A percentile compares a stretch with the other conserved stretches of the same genome.
Conservation (phyloP, 495 filamentous ascomycete species). For the Neurospora sp. region DNA sequence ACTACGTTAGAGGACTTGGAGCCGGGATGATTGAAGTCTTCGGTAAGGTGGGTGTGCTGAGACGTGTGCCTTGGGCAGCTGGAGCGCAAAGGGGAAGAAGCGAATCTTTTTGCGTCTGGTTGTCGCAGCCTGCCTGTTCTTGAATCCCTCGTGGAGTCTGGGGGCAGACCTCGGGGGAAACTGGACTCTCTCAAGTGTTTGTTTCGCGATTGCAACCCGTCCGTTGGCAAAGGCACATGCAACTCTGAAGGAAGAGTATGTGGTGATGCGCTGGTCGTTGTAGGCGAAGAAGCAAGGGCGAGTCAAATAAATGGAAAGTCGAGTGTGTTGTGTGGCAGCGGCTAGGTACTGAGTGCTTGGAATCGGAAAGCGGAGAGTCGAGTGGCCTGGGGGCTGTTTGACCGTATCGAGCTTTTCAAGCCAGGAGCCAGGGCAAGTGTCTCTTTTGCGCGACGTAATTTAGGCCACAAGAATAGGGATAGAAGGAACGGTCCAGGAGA, state of each 20-base stretch:
- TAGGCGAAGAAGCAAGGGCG: slow-evolving; percentile 1
- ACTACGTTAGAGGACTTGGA: too few relatives aligned
- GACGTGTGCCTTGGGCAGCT: not conserved
- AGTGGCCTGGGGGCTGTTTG: not conserved
- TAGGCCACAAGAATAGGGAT: not conserved
- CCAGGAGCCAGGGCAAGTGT: not conserved
- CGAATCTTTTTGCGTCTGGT: not conserved
- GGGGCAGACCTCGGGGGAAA: not conserved
- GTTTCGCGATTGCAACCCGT: not conserved
- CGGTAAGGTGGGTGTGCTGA: not conserved
- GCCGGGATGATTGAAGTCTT: not conserved
- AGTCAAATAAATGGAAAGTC: not conserved
- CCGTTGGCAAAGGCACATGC: not conserved
- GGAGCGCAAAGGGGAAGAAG: not conserved
- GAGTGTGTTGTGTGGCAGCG: not conserved
- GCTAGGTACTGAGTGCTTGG: not conserved
- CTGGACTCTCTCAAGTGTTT: not conserved
- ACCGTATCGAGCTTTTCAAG: not conserved
- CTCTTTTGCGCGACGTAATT: not conserved
- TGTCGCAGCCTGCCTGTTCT: not conserved
- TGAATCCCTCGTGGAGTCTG: not conserved
- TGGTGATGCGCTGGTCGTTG: not conserved
- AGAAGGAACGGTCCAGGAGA: not conserved
- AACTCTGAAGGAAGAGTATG: not conserved
- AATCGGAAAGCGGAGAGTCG: not conserved